Evolutionary conservation across 306 rosid genomes (phyloP).

Genomic region (Glycine tomentella): DNA sequence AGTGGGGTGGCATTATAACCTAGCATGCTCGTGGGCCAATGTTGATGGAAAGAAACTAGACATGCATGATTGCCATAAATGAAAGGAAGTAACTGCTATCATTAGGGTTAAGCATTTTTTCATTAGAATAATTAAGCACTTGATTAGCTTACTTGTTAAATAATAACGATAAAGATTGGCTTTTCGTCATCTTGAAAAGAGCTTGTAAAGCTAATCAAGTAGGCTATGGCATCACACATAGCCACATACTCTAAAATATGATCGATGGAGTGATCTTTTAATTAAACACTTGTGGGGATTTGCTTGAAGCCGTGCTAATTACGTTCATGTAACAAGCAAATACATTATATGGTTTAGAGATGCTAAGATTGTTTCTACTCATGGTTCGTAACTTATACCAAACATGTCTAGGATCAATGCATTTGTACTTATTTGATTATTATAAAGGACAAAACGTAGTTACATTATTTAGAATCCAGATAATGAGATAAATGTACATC

Average conservation of each 20-base stretch:
- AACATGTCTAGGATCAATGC: conserved; percentile 32
- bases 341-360: conserved; percentile 22
- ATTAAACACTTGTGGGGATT: conserved; percentile 35
- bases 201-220: conserved; percentile 48
- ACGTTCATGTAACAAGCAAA: conserved; percentile 81
- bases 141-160: conserved; percentile 55
- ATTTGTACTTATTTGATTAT: conserved; percentile 32
- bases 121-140: conserved; percentile 52
- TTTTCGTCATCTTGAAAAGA: conserved; percentile 52
- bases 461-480: not conserved
- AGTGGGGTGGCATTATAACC: conserved; percentile 53
- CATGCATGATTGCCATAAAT: conserved; percentile 74
- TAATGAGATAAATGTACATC: not conserved
- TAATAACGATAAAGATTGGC: conserved; percentile 48
- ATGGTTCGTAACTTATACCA: conserved; percentile 17
- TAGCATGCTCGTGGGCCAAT: conserved; percentile 69
- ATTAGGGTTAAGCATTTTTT: conserved; percentile 49
- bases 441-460: conserved; percentile 2
- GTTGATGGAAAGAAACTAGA: conserved; percentile 63
- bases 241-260: conserved; percentile 29
- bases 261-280: conserved; percentile 42
- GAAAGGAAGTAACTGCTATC: conserved; percentile 51
- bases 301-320: conserved; percentile 58
- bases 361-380: conserved; percentile 37
- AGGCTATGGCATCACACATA: conserved; percentile 38